Conservation (phyloP, 352 stramenopile genomes). For the Pythium oligandrum region DNA sequence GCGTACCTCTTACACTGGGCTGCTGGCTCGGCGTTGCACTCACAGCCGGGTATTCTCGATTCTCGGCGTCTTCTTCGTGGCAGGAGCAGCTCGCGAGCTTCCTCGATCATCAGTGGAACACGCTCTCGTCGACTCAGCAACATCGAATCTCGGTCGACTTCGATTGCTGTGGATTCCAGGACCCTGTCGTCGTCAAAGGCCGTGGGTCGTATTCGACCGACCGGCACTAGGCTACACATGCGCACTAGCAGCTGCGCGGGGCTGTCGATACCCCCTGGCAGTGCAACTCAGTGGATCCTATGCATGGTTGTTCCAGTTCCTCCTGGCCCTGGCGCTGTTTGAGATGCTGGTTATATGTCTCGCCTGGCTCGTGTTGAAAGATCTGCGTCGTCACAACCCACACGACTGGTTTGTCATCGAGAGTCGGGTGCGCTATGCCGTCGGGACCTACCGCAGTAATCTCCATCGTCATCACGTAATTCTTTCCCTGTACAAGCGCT, state of each 20-base stretch:
- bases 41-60: constrained; percentile 10
- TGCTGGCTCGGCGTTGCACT: constrained; percentile 19
- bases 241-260: constrained; percentile 11
- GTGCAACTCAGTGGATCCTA: constrained; percentile 13
- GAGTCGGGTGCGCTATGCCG: constrained; percentile 42
- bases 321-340: constrained; percentile 8
- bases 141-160: constrained; percentile 23
- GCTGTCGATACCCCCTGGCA: constrained; percentile 16
- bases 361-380: constrained; percentile 2
- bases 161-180: constrained; percentile 30
- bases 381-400: constrained; percentile 5
- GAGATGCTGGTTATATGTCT: constrained; percentile 10
- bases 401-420: constrained; percentile 26
- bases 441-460: constrained; percentile 46
- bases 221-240: constrained; percentile 14
- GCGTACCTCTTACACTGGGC: constrained; percentile 9
- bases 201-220: constrained; percentile 18
- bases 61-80: constrained; percentile 8
- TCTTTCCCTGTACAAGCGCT: constrained; percentile 41
- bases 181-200: constrained; percentile 19
- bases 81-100: constrained; percentile 8
- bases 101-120: constrained; percentile 26
- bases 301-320: constrained; percentile 12
- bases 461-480: constrained; percentile 35
- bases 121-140: constrained; percentile 15